phyloP scores from a whole-genome alignment of 2,329 filamentous ascomycete genomes.

The Aspergillus oerlinghausenensis region DNA sequence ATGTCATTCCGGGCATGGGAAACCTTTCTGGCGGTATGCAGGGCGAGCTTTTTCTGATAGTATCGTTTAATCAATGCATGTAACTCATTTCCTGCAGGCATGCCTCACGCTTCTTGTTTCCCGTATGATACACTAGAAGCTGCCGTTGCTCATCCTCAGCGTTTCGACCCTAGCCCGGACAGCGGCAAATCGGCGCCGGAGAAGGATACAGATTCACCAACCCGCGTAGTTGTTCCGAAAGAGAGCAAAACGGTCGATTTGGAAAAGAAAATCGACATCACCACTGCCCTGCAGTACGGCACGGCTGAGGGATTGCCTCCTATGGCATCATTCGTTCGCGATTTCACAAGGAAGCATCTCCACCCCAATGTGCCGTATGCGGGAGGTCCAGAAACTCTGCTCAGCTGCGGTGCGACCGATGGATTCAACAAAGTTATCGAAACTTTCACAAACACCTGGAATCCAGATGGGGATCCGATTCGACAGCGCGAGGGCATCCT shows the following conservation, averaged over 20 bases:
- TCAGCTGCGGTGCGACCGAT: conserved; percentile 81
- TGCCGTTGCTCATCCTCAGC: conserved; percentile 66
- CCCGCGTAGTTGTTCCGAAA: conserved; percentile 69
- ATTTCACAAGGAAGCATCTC: conserved; percentile 70
- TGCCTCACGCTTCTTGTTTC: conserved; percentile 78
- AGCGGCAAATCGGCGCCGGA: conserved; percentile 34
- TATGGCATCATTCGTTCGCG: conserved; percentile 69
- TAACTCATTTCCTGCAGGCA: conserved; percentile 47
- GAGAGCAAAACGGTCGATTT: conserved; percentile 55
- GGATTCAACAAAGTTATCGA: conserved; percentile 75
- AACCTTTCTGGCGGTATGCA: conserved; percentile 56
- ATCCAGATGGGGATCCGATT: conserved; percentile 61
- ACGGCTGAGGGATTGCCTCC: conserved; percentile 76
- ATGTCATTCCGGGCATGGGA: conserved; percentile 58
- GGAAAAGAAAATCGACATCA: conserved; percentile 70
- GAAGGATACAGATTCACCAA: conserved; percentile 31
- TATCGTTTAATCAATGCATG: neutral
- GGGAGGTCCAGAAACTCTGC: conserved; percentile 68
- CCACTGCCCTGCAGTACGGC: conserved; percentile 81
- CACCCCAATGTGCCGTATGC: conserved; percentile 78
- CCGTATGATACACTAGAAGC: conserved; percentile 89
- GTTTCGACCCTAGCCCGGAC: conserved; percentile 69
- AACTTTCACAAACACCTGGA: conserved; percentile 72
- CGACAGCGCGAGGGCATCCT: conserved; percentile 70
- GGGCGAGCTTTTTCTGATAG: neutral